Evolutionary conservation across 2,329 filamentous ascomycete genomes (phyloP), one percentile per base, ranked within the genome.

Genomic region (Penicillium nordicum): DNA sequence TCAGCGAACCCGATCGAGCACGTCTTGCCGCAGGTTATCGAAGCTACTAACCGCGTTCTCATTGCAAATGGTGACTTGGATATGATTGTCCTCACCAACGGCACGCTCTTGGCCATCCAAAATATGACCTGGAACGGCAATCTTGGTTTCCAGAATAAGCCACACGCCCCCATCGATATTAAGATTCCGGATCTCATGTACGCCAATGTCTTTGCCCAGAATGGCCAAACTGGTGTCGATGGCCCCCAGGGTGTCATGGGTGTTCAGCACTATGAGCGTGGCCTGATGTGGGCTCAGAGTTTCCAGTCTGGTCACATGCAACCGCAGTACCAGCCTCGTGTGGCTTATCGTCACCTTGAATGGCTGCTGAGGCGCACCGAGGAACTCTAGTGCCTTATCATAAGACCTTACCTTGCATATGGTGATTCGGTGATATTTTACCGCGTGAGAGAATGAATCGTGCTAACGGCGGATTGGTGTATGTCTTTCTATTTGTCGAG

Each of bases 71-170:
- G 89, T 21, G 77, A 83, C 46, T 81, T 88, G n/a, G 90, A 92
- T 74, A 88, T 83, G 70, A 81, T 89, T 57, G 80, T 91, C 21
- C 77, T 88, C 23, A 80, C 81, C 65, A 88, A 89, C 69, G 89
- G 89, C 10, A 89, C 88, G 0, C 78, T 93, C 1, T 76, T 92
- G 8, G 80, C 82, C 3, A 86, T 93, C 61, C 89, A 94, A 69
- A 92, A 92, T 76, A 90, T 93, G 85, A 92, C 88, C 0, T 93
- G 86, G 85, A 84, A 85, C 55, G 89, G 88, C 12, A 71, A 81
- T 52, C 82, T 88, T 44, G 90, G 90, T 0, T 93, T 94, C 79
- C 83, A 87, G 66, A 68, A 72, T 0, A 73, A 75, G 3, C 89
- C 89, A 84, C 89, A 65, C 86, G 68, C 59, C 3, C 68, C 67